A percentile compares a stretch with the other conserved stretches of the same genome.
Evolutionary conservation across 441 rosid species (phyloP).

Genomic region (Raphanus hybrid): DNA sequence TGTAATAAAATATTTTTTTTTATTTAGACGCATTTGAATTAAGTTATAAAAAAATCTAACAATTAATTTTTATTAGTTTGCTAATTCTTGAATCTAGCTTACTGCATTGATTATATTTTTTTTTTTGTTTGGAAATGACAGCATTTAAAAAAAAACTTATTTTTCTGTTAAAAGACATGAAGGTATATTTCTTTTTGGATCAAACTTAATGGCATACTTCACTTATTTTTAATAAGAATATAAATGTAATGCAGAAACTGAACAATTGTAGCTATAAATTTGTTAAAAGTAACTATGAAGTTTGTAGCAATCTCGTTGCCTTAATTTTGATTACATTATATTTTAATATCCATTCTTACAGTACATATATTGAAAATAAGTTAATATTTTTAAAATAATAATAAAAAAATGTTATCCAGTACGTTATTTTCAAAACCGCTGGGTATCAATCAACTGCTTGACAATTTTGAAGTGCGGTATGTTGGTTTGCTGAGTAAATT

Average conservation of each 20-base stretch:
- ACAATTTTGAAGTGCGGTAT: background rate
- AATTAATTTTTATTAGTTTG: background rate
- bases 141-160: background rate
- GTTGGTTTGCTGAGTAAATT: background rate
- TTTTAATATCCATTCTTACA: too few species aligned
- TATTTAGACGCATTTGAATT: too few species aligned
- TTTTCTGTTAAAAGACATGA: background rate
- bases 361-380: too few species aligned
- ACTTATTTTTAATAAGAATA: background rate
- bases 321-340: too few species aligned
- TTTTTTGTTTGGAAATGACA: background rate
- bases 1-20: too few species aligned
- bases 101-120: background rate
- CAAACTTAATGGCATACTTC: background rate
- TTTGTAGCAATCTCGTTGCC: background rate
- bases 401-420: too few species aligned
- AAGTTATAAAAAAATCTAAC: too few species aligned
- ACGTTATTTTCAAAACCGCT: too few species aligned
- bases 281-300: background rate
- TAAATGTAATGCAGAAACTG: background rate
- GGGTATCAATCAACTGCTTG: background rate
- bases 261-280: background rate
- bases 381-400: too few species aligned
- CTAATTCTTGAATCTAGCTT: slow-evolving; percentile 18
- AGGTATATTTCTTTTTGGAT: background rate